phyloP scores from a whole-genome alignment of 257 asterid species.

The Petunia axillaris region DNA sequence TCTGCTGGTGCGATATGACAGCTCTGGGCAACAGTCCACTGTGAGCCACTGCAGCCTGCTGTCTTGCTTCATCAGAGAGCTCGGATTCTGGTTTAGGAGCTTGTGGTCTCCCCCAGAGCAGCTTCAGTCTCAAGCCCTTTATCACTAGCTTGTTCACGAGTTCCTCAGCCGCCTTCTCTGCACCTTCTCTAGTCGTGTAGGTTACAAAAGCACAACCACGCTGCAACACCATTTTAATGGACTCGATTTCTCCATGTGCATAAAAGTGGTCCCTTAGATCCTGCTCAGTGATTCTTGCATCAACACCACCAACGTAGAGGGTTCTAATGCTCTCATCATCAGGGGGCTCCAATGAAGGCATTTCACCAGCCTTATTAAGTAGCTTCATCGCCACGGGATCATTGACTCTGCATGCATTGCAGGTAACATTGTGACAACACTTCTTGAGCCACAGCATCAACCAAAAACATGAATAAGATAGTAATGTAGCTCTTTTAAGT shows the following conservation, averaged over 20 bases:
- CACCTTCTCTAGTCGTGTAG: constrained; percentile 94
- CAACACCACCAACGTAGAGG: constrained; percentile 93
- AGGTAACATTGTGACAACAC: neutral
- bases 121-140: constrained; percentile 87
- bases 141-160: constrained; percentile 83
- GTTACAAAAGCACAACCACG: constrained; percentile 95
- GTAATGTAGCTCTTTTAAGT: constrained; percentile 7
- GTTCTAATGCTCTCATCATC: constrained; percentile 94
- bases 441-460: neutral
- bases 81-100: constrained; percentile 70
- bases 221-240: constrained; percentile 83
- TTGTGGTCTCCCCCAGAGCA: constrained; percentile 96
- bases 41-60: constrained; percentile 76
- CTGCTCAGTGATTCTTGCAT: constrained; percentile 81
- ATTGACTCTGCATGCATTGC: constrained; percentile 61
- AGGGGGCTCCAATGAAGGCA: constrained; percentile 98
- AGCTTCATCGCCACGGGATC: constrained; percentile 97
- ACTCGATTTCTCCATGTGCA: constrained; percentile 95
- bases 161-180: constrained; percentile 97
- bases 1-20: constrained; percentile 91
- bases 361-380: constrained; percentile 93
- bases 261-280: constrained; percentile 90
- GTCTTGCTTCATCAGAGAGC: constrained; percentile 71
- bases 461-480: neutral
- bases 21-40: constrained; percentile 89